Evolutionary conservation across 1,139 yeast genomes (phyloP).

Genomic region (Taphrina wiesneri): DNA sequence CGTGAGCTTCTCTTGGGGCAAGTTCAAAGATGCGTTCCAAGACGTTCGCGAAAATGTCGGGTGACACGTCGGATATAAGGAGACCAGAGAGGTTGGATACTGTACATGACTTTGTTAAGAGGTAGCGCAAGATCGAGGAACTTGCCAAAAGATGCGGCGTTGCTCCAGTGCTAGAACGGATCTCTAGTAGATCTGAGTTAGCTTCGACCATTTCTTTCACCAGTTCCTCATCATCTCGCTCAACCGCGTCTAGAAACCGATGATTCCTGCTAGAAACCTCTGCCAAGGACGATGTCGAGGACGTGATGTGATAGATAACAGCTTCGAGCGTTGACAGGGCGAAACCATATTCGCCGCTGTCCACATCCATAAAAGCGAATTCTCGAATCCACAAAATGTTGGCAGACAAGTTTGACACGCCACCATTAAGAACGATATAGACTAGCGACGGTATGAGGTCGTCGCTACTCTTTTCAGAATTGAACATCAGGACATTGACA

Average conservation of each 20-base stretch:
- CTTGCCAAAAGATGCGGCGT: slow-evolving; percentile 27
- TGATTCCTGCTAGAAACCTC: slow-evolving; percentile 54
- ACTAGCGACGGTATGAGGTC: slow-evolving; percentile 33
- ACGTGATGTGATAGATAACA: slow-evolving; percentile 63
- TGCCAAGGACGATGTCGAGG: slow-evolving; percentile 51
- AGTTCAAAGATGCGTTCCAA: slow-evolving; percentile 3
- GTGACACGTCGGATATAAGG: not conserved
- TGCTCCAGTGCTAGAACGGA: slow-evolving; percentile 10
- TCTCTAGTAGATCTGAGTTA: slow-evolving; percentile 37
- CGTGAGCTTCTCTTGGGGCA: slow-evolving; percentile 49
- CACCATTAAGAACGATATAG: slow-evolving; percentile 19
- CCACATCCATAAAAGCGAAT: slow-evolving; percentile 56
- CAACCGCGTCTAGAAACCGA: slow-evolving; percentile 59
- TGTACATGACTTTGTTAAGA: slow-evolving; percentile 10
- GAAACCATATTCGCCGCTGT: slow-evolving; percentile 60
- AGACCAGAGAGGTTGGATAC: slow-evolving; percentile 11
- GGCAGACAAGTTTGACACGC: slow-evolving; percentile 52
- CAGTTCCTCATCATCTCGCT: slow-evolving; percentile 37
- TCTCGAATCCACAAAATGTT: slow-evolving; percentile 66
- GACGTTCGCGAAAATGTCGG: not conserved
- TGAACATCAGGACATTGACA: slow-evolving; percentile 18
- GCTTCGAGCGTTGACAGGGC: slow-evolving; percentile 80
- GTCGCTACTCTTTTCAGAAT: slow-evolving; percentile 29
- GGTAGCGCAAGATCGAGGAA: not conserved
- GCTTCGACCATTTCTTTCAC: slow-evolving; percentile 35